These are phyloP conservation scores for Pyricularia pennisetigena DNA, from an alignment of 2,329 filamentous ascomycete species.

Conservation along the genomic window DNA sequence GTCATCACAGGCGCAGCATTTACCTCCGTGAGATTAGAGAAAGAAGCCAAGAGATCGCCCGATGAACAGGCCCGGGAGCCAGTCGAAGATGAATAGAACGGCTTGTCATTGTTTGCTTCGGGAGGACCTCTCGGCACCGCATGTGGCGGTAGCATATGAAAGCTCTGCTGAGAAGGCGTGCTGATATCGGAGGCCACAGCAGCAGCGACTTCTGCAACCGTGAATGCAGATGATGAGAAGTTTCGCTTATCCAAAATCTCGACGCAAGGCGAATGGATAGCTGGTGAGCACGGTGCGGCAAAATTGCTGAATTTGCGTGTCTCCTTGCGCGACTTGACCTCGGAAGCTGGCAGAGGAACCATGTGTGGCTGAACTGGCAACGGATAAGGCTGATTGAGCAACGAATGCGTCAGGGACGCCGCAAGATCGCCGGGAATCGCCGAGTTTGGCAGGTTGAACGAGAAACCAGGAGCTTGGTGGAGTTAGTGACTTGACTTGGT, in stretches of 20 bases:
- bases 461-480: constrained; percentile 5
- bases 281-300: constrained; percentile 5
- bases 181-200: not conserved
- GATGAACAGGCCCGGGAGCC: constrained; percentile 19
- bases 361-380: constrained; percentile 21
- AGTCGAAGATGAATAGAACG: constrained; percentile 17
- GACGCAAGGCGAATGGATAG: constrained; percentile 10
- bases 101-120: constrained; percentile 16
- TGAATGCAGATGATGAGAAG: constrained; percentile 28
- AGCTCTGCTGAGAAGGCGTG: not conserved
- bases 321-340: constrained; percentile 36
- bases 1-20: not conserved
- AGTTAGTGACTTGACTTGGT: not conserved
- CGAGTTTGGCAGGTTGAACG: constrained; percentile 12
- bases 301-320: constrained; percentile 18
- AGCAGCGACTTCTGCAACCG: constrained; percentile 10
- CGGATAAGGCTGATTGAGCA: constrained; percentile 36
- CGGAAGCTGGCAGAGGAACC: constrained; percentile 20
- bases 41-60: constrained; percentile 19
- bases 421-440: constrained; percentile 26
- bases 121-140: not conserved
- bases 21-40: constrained; percentile 15
- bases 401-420: constrained; percentile 33
- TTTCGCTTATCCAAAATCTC: constrained; percentile 26
- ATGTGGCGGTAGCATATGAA: constrained; percentile 8